phyloP scores from a whole-genome alignment of 2,329 filamentous ascomycete species.

The Alternaria alternata region DNA sequence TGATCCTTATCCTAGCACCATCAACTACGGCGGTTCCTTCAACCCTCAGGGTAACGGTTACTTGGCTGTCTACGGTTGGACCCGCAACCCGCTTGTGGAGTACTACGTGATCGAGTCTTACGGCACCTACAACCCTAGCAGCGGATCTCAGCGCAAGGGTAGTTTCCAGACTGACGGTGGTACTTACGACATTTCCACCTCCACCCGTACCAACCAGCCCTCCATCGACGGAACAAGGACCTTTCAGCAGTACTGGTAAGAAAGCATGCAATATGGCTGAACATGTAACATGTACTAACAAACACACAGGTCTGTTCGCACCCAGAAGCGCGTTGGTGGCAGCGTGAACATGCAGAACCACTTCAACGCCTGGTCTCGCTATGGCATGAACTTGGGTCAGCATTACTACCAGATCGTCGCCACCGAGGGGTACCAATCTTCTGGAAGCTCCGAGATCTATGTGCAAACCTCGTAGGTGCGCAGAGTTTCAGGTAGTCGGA shows the following conservation, averaged over 20 bases:
- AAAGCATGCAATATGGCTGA: neutral
- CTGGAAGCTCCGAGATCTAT: slow-evolving; percentile 41
- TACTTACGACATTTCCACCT: slow-evolving; percentile 60
- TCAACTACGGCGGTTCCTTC: slow-evolving; percentile 29
- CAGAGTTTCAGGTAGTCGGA: neutral
- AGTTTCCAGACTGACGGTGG: slow-evolving; percentile 61
- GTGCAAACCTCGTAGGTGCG: slow-evolving; percentile 10
- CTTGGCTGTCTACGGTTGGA: slow-evolving; percentile 64
- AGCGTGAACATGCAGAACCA: slow-evolving; percentile 38
- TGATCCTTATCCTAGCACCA: slow-evolving; percentile 12
- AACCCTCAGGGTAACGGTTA: slow-evolving; percentile 30
- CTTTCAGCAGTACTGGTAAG: slow-evolving; percentile 63
- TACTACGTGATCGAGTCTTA: slow-evolving; percentile 66
- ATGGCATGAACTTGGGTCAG: slow-evolving; percentile 31
- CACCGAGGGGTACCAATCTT: slow-evolving; percentile 62
- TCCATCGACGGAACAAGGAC: slow-evolving; percentile 62
- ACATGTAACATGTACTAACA: neutral
- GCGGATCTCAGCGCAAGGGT: slow-evolving; percentile 56
- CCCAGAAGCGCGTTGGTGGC: slow-evolving; percentile 58
- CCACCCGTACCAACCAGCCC: slow-evolving; percentile 59
- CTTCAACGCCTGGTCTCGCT: slow-evolving; percentile 38
- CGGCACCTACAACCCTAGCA: slow-evolving; percentile 57
- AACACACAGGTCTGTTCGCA: slow-evolving; percentile 48
- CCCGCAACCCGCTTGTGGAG: slow-evolving; percentile 60
- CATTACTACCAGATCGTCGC: slow-evolving; percentile 54